Conservation (phyloP, 768 basidiomycete species). For the Tubosaeta sp. region DNA sequence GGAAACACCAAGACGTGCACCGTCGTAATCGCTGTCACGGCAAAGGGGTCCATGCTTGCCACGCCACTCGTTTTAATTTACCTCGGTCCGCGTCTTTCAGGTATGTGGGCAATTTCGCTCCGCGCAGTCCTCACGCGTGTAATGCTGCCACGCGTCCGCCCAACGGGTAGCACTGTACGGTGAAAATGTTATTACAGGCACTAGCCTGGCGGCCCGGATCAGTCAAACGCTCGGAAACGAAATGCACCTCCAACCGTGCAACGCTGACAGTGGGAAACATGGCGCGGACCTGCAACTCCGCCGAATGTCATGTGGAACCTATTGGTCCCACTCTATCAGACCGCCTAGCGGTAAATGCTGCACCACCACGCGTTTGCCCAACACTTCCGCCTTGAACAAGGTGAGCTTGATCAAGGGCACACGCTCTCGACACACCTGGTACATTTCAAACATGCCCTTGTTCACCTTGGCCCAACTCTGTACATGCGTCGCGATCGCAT, state of each 20-base stretch:
- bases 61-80: constrained; percentile 1
- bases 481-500: constrained; percentile 84
- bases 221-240: no score
- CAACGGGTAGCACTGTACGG: no score
- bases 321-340: constrained; percentile 60
- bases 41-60: neutral
- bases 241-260: no score
- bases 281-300: no score
- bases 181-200: no score
- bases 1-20: neutral
- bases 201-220: no score
- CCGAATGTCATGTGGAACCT: no score
- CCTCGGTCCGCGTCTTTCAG: constrained; percentile 2
- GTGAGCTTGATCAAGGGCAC: neutral
- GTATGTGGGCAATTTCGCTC: neutral
- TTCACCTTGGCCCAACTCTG: constrained; percentile 91
- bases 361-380: constrained; percentile 93
- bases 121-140: no score
- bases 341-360: constrained; percentile 90
- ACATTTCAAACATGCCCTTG: constrained; percentile 92
- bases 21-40: constrained; percentile 9
- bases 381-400: constrained; percentile 71
- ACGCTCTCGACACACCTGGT: constrained; percentile 51
- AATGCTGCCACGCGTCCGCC: no score
- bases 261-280: neutral